Evolutionary conservation across 2,329 filamentous ascomycete species (phyloP).

Genomic region (Ophiognomonia clavigignenti-juglandacearum): DNA sequence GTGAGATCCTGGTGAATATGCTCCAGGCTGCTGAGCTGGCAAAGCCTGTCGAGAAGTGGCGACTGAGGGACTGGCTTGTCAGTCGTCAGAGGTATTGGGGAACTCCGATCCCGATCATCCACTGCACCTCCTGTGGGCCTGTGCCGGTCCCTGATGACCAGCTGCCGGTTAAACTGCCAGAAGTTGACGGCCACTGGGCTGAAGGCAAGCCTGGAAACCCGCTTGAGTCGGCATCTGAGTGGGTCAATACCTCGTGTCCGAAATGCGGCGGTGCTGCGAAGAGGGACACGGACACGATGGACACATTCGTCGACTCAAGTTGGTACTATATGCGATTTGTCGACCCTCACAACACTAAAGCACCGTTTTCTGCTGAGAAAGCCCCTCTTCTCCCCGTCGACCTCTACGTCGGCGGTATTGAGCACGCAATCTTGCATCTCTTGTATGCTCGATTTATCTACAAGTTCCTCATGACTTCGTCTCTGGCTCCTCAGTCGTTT

Average conservation of each 20-base stretch:
- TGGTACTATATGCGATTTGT: conserved; percentile 87
- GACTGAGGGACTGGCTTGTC: conserved; percentile 82
- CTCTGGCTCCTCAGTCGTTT: conserved; percentile 38
- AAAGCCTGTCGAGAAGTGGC: conserved; percentile 66
- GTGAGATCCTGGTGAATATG: conserved; percentile 52
- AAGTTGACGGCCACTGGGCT: conserved; percentile 63
- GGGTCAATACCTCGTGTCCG: conserved; percentile 72
- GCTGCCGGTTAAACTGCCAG: conserved; percentile 71
- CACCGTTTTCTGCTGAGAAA: conserved; percentile 57
- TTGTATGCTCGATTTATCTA: conserved; percentile 88
- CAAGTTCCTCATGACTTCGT: conserved; percentile 67
- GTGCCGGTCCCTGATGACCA: conserved; percentile 74
- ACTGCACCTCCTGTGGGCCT: conserved; percentile 71
- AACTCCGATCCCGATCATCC: conserved; percentile 81
- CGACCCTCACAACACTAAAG: conserved; percentile 60
- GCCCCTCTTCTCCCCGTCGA: conserved; percentile 68
- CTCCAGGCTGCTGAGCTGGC: conserved; percentile 54
- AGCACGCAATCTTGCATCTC: conserved; percentile 86
- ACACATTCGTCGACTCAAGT: conserved; percentile 91
- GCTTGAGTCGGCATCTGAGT: conserved; percentile 65
- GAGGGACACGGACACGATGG: conserved; percentile 91
- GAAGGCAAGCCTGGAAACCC: conserved; percentile 71
- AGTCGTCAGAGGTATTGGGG: conserved; percentile 94
- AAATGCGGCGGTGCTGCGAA: conserved; percentile 65
- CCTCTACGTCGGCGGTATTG: conserved; percentile 83